Evolutionary conservation across 306 rosid genomes (phyloP), one percentile per base, ranked within the genome.

Genomic region (Cercis canadensis): DNA sequence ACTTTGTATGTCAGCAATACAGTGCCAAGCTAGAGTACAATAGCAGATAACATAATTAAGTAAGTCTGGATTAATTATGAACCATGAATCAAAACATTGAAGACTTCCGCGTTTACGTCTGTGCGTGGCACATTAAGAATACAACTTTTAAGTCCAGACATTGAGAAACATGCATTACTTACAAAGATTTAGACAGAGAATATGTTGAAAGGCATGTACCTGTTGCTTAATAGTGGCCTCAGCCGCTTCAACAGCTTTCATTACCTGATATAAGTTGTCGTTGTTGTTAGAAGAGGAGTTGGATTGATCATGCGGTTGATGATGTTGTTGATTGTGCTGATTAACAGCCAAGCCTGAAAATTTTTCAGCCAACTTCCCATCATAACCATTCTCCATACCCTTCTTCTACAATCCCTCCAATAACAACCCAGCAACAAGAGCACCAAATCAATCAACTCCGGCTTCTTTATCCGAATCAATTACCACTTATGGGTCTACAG

Each of bases 181-280:
- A 45, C 32, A 72, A 24, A 17, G 54, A 67, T 40, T 52, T 52
- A 21, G 39, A 58, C 13, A 21, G 14, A 11, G 37, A 39, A 47
- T 5, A 33, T 12, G 39, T 13, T 65, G 66, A 72, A 73, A 56
- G 21, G 37, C 57, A 18, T 46, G 69, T 75, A 90, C 96, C 97
- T 91, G 99, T 47, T 83, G 89, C 80, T 86, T 89, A 73, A 95
- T 95, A 63, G 96, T 89, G 21, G 88, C 90, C 77, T 95, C 97
- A 0, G 97, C 99, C 12, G 91, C 87, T 85, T 95, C 99, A 60
- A 95, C 96, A 40, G 97, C 99, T 64, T 87, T 91, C 87, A 91
- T 86, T 13, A 95, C 96, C 88, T 95, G 96, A 69, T 70, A 75
- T 87, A 95, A 81, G 81, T 63, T 83, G 45, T 86, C 91, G 50